Conservation (phyloP, 164 flowering plant species). For the Nymphaea thermarum region DNA sequence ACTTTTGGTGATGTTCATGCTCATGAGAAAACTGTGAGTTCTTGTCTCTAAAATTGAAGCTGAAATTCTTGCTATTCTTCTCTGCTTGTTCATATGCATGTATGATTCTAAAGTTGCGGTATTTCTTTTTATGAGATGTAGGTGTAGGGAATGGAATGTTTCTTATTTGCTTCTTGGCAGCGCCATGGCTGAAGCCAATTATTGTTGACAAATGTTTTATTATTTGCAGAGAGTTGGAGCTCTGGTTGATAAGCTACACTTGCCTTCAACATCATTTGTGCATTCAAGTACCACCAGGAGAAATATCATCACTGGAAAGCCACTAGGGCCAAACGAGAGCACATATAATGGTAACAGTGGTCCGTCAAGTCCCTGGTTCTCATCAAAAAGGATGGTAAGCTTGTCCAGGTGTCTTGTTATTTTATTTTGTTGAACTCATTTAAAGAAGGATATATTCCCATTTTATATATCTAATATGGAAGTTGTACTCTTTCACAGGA, state of each 20-base stretch:
- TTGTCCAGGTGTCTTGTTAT: no score
- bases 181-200: no score
- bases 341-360: conserved; percentile 40
- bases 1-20: no score
- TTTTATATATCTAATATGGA: background rate
- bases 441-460: background rate
- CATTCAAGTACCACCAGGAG: conserved; percentile 42
- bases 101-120: no score
- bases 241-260: conserved; percentile 15
- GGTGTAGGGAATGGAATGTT: no score
- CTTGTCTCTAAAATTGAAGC: no score
- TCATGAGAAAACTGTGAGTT: conserved; percentile 50
- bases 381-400: conserved; percentile 47
- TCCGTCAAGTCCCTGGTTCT: conserved; percentile 77
- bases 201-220: background rate
- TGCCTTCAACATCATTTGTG: conserved; percentile 53
- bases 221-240: conserved; percentile 20
- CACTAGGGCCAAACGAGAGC: conserved; percentile 34
- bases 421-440: background rate
- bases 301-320: conserved; percentile 24
- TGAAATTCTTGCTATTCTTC: no score
- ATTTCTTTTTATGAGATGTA: no score
- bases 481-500: background rate
- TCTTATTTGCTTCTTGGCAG: background rate
- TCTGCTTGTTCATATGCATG: no score